phyloP scores from a whole-genome alignment of 2,329 filamentous ascomycete species.

The Aspergillus calidoustus region DNA sequence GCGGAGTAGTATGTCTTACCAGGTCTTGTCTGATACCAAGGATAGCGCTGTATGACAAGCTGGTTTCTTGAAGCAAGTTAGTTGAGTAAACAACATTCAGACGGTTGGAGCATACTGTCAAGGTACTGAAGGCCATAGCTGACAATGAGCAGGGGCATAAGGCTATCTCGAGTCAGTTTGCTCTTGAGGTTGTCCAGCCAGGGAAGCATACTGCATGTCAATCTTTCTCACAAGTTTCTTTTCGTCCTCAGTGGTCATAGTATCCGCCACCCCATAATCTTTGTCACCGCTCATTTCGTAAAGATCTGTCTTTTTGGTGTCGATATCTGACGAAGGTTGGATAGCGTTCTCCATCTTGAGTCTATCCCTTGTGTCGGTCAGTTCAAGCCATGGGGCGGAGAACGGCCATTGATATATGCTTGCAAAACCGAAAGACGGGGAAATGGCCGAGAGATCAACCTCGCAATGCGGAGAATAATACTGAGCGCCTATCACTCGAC shows the following conservation, averaged over 20 bases:
- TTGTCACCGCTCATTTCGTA: constrained; percentile 4
- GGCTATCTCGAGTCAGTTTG: constrained; percentile 6
- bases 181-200: background rate
- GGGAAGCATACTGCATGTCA: constrained; percentile 16
- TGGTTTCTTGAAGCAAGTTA: constrained; percentile 19
- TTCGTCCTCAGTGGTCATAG: constrained; percentile 16
- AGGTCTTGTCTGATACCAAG: constrained; percentile 22
- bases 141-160: constrained; percentile 27
- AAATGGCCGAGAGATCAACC: constrained; percentile 3
- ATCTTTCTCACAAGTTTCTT: constrained; percentile 23
- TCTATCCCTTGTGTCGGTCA: background rate
- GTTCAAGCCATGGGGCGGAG: background rate
- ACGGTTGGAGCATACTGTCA: constrained; percentile 27
- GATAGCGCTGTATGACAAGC: constrained; percentile 22
- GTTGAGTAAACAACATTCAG: background rate
- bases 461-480: constrained; percentile 2
- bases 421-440: too few relatives aligned
- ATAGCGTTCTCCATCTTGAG: background rate
- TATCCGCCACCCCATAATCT: constrained; percentile 9
- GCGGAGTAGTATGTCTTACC: background rate
- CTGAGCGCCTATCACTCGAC: background rate
- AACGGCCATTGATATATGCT: constrained; percentile 1
- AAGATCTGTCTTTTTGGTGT: background rate
- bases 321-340: background rate
- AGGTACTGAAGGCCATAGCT: constrained; percentile 34